Percentiles rank a stretch among this genome's conserved stretches.
phyloP scores from a whole-genome alignment of 345 rosid genomes.

The Hibiscus syriacus region DNA sequence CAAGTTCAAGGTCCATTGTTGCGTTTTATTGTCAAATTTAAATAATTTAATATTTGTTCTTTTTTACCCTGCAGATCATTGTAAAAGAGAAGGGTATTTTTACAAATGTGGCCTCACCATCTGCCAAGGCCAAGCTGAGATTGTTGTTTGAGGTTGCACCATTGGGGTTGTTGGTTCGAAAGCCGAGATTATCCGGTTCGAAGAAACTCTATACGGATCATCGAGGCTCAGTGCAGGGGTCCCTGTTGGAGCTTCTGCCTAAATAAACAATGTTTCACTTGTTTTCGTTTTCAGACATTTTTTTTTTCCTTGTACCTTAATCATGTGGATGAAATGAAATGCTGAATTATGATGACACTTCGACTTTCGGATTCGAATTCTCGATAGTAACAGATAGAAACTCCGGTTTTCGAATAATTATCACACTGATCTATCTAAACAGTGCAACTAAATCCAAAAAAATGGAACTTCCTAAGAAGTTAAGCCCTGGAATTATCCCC shows the following conservation, averaged over 20 bases:
- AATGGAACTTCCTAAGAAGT: neutral
- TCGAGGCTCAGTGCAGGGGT: slow-evolving; percentile 74
- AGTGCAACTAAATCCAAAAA: neutral
- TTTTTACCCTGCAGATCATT: slow-evolving; percentile 44
- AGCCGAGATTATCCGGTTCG: slow-evolving; percentile 83
- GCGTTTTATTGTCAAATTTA: neutral
- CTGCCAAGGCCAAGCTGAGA: slow-evolving; percentile 93
- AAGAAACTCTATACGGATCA: slow-evolving; percentile 78
- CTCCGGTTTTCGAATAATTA: neutral
- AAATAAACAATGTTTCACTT: slow-evolving; percentile 1
- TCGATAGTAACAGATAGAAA: too few species aligned
- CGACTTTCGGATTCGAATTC: neutral
- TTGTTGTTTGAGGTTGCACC: slow-evolving; percentile 90
- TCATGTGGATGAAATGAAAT: neutral
- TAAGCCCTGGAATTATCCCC: neutral
- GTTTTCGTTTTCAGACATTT: too few species aligned
- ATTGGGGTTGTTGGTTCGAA: slow-evolving; percentile 81
- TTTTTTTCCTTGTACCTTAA: neutral
- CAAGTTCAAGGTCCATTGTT: neutral
- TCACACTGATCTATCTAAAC: neutral
- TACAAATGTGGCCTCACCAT: slow-evolving; percentile 81
- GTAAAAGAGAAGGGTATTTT: slow-evolving; percentile 95
- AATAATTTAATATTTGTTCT: neutral
- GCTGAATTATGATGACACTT: neutral
- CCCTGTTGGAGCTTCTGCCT: slow-evolving; percentile 62